Percentiles rank a stretch among this genome's conserved stretches.
Conservation (phyloP, 1,139 yeast genomes). For the Casaregolazyma suthepensis region DNA sequence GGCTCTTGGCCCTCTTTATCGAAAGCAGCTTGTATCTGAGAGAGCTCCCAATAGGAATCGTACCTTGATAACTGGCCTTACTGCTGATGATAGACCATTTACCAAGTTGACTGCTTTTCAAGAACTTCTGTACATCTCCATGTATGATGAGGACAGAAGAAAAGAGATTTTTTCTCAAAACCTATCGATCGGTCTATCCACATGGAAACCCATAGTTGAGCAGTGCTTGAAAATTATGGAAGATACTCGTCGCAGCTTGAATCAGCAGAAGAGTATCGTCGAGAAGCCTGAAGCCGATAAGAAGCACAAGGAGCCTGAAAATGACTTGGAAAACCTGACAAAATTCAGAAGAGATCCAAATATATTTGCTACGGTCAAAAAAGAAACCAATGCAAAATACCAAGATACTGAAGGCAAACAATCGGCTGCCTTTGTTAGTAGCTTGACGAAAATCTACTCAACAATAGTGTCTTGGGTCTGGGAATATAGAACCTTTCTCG, state of each 20-base stretch:
- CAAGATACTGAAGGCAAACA: conserved; percentile 26
- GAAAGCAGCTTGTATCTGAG: conserved; percentile 62
- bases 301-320: conserved; percentile 8
- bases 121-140: conserved; percentile 32
- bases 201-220: conserved; percentile 22
- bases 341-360: conserved; percentile 16
- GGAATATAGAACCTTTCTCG: conserved; percentile 14
- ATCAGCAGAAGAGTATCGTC: conserved; percentile 11
- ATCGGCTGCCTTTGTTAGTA: conserved; percentile 18
- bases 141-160: conserved; percentile 29
- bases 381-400: conserved; percentile 9
- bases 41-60: conserved; percentile 67
- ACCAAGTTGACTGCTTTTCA: conserved; percentile 40
- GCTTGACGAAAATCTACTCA: conserved; percentile 8
- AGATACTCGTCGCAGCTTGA: conserved; percentile 11
- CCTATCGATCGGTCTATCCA: conserved; percentile 24
- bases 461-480: conserved; percentile 7
- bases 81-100: conserved; percentile 44
- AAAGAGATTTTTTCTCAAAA: conserved; percentile 31
- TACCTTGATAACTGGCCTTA: conserved; percentile 68
- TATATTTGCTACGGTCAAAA: conserved; percentile 12
- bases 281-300: conserved; percentile 9
- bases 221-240: conserved; percentile 20
- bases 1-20: conserved; percentile 75
- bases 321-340: conserved; percentile 3